Evolutionary conservation across 2,329 filamentous ascomycete genomes (phyloP).

Genomic region (Fusarium keratoplasticum): DNA sequence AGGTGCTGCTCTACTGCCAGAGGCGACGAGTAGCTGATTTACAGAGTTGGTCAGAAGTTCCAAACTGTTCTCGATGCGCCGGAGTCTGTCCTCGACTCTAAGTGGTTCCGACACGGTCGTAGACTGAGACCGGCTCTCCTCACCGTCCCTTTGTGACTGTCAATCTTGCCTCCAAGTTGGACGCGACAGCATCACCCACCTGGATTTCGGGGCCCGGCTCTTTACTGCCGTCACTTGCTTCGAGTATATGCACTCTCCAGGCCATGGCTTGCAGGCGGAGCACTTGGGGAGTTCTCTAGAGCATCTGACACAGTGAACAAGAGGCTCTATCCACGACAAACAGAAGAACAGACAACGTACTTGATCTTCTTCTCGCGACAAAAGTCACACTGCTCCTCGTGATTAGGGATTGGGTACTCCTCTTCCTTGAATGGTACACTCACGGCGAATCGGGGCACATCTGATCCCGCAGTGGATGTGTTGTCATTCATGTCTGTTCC

Average conservation of each 20-base stretch:
- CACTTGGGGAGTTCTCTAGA: background rate
- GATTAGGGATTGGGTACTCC: background rate
- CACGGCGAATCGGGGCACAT: background rate
- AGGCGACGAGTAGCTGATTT: background rate
- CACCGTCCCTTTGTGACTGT: background rate
- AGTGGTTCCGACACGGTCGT: background rate
- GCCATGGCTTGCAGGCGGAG: background rate
- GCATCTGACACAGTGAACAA: background rate
- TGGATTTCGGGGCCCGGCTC: background rate
- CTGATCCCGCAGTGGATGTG: background rate
- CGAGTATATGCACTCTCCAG: background rate
- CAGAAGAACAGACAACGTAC: background rate
- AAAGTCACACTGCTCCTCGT: background rate
- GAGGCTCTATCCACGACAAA: background rate
- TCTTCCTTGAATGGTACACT: background rate
- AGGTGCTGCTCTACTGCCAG: background rate
- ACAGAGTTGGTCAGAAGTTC: background rate
- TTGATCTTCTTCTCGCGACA: background rate
- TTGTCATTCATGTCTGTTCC: background rate
- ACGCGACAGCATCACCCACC: background rate
- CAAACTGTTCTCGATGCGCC: background rate
- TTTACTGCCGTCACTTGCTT: background rate
- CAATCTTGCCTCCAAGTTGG: background rate
- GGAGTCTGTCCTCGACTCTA: background rate
- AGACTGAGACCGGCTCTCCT: background rate